A percentile compares a stretch with the other conserved stretches of the same genome.
Conservation (phyloP, 345 rosid species). For the Xanthoceras sorbifolium region DNA sequence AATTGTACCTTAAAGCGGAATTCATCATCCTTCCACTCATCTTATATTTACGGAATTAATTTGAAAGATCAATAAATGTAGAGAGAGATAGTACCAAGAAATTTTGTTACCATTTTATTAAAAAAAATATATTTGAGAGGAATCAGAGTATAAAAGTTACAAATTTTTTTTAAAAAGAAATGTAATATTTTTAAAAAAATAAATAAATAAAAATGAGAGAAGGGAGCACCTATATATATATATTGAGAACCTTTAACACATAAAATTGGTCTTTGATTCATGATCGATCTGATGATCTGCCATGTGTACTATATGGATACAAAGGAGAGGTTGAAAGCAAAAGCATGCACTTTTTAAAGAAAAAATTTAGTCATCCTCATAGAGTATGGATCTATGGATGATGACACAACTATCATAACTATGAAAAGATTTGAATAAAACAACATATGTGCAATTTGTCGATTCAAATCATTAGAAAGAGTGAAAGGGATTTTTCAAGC, state of each 20-base stretch:
- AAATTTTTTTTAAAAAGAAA: no score
- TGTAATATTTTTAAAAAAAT: no score
- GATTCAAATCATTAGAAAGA: slow-evolving; percentile 10
- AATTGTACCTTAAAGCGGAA: neutral
- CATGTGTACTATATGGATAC: neutral
- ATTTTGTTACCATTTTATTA: no score
- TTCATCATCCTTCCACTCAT: neutral
- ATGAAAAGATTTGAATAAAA: neutral
- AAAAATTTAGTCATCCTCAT: slow-evolving; percentile 10
- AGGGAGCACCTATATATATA: no score
- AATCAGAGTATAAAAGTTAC: no score
- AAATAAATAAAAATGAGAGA: no score
- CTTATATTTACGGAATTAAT: neutral
- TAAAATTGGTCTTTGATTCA: neutral
- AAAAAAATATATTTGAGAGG: no score
- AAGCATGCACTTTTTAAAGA: slow-evolving; percentile 5
- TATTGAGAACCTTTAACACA: neutral
- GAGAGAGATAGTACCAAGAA: no score
- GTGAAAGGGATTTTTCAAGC: slow-evolving; percentile 19
- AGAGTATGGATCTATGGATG: slow-evolving; percentile 4
- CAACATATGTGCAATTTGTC: neutral
- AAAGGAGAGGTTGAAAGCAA: slow-evolving; percentile 1
- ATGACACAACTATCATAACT: neutral
- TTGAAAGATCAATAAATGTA: neutral
- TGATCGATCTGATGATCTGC: neutral